These are phyloP conservation scores for Dactylellina cionopaga DNA, from an alignment of 2,329 filamentous ascomycete genomes.

Conservation along the genomic window DNA sequence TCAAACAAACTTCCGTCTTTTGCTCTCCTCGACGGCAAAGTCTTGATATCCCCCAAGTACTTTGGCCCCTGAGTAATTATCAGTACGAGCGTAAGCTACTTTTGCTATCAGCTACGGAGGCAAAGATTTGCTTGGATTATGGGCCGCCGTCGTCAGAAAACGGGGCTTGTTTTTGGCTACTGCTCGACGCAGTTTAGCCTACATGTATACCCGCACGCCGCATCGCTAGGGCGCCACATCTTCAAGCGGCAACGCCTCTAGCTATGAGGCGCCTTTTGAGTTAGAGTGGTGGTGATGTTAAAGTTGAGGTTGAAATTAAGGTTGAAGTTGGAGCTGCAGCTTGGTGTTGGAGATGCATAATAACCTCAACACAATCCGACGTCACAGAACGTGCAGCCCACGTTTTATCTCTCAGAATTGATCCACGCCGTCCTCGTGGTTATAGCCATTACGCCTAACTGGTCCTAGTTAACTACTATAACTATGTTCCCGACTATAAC, in stretches of 20 bases:
- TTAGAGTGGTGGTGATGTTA: background rate
- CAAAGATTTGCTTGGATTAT: background rate
- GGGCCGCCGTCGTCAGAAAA: background rate
- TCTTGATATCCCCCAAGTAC: too few species aligned
- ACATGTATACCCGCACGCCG: too few species aligned
- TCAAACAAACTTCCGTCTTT: too few species aligned
- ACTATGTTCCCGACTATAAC: too few species aligned
- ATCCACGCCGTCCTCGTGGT: background rate
- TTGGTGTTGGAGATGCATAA: background rate
- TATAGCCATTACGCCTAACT: background rate
- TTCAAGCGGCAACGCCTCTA: background rate
- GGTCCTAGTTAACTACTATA: too few species aligned
- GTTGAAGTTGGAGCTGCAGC: slow-evolving; percentile 2
- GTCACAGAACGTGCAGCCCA: background rate
- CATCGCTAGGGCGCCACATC: too few species aligned
- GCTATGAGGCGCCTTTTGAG: too few species aligned
- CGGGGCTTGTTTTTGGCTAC: slow-evolving; percentile 14
- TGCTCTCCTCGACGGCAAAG: too few species aligned
- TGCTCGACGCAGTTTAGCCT: slow-evolving; percentile 1
- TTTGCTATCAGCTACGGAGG: background rate
- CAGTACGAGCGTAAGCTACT: background rate
- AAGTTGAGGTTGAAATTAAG: too few species aligned
- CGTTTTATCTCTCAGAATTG: too few species aligned
- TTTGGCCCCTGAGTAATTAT: too few species aligned
- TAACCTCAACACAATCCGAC: background rate